phyloP scores from a whole-genome alignment of 192 early-diverging fungal species.

The Umbelopsis vinacea region DNA sequence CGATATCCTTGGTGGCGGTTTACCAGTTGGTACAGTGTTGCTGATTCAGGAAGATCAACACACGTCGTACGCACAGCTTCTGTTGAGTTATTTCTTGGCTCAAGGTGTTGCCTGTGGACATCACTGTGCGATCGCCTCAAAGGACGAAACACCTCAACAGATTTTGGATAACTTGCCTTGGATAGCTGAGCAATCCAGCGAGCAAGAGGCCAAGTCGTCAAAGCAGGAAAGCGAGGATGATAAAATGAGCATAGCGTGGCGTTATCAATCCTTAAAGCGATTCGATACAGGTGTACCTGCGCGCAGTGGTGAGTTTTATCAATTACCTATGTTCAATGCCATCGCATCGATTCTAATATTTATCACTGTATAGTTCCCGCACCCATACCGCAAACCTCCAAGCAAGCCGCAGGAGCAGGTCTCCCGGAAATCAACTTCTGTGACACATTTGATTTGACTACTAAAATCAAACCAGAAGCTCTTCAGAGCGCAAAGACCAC shows the following conservation, averaged over 20 bases:
- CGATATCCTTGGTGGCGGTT: conserved; percentile 84
- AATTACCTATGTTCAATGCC: background rate
- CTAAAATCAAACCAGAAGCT: conserved; percentile 62
- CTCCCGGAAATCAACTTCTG: conserved; percentile 10
- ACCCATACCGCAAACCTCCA: conserved; percentile 2
- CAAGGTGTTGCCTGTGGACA: conserved; percentile 83
- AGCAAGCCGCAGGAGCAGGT: conserved; percentile 24
- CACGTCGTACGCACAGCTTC: conserved; percentile 79
- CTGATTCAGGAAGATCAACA: conserved; percentile 81
- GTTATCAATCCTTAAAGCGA: conserved; percentile 84
- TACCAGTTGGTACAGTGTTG: conserved; percentile 79
- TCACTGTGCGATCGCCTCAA: conserved; percentile 66
- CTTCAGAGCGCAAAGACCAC: conserved; percentile 60
- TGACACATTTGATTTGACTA: conserved; percentile 85
- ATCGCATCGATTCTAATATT: background rate
- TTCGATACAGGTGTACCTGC: conserved; percentile 55
- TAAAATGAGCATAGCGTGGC: conserved; percentile 91
- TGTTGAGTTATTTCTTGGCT: conserved; percentile 83
- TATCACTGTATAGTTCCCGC: conserved; percentile 2
- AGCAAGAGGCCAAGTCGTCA: conserved; percentile 42
- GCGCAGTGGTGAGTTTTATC: conserved; percentile 40
- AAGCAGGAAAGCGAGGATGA: conserved; percentile 51
- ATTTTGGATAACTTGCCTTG: conserved; percentile 67
- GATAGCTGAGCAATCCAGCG: conserved; percentile 57
- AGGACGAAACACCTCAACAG: conserved; percentile 67